Conservation (phyloP, 352 stramenopile species). For the Globisporangium yorkense region DNA sequence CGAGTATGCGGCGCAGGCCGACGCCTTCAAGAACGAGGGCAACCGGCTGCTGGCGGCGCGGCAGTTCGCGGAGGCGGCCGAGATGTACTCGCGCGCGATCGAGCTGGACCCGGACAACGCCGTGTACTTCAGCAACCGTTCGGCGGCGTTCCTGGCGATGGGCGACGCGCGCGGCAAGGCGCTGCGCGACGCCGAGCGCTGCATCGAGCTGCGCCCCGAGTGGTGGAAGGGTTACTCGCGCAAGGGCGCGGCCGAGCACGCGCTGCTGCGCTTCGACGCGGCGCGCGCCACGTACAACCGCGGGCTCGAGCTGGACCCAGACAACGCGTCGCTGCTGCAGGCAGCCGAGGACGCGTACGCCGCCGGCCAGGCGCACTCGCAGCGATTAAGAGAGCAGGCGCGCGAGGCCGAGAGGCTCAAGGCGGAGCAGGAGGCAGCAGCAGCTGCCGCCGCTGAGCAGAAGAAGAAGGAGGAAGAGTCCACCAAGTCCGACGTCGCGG, state of each 20-base stretch:
- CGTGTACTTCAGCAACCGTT: constrained; percentile 86
- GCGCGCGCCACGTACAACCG: constrained; percentile 66
- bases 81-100: constrained; percentile 82
- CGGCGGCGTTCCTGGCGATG: constrained; percentile 72
- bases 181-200: constrained; percentile 68
- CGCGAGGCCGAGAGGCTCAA: constrained; percentile 34
- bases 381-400: constrained; percentile 43
- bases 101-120: constrained; percentile 80
- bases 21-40: constrained; percentile 81
- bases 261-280: constrained; percentile 65
- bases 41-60: constrained; percentile 64
- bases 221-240: constrained; percentile 88
- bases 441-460: not conserved
- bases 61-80: constrained; percentile 56
- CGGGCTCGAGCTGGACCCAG: constrained; percentile 56
- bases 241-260: constrained; percentile 76
- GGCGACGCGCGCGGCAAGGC: constrained; percentile 78
- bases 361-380: constrained; percentile 63
- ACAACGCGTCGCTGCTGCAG: constrained; percentile 62
- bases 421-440: constrained; percentile 31
- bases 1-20: constrained; percentile 64
- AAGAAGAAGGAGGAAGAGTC: constrained; percentile 13
- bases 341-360: constrained; percentile 66
- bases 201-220: constrained; percentile 66
- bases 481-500: constrained; percentile 8